Base-by-base conservation (phyloP, 345 rosid genomes). In the Capsella bursapastoris region DNA sequence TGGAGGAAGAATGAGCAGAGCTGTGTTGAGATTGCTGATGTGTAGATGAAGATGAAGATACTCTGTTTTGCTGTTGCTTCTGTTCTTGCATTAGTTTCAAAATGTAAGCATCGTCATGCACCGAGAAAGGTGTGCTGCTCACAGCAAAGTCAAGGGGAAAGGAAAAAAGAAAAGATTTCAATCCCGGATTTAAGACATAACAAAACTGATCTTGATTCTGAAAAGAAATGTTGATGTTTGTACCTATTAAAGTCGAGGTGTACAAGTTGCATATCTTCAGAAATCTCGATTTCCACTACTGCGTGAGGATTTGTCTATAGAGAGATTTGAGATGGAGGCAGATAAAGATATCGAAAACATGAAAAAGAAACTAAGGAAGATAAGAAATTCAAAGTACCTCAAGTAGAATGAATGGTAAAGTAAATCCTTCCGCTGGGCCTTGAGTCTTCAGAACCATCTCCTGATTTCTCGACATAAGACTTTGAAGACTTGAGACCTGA, bases 181-280 rank as follows among this genome's bases (percentile, higher is more conserved):
- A 11, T 18, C 2, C 12, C 22, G 1, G 32, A 34, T 57, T 65
- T 8, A 29, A 70, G 22, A 76, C 35, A 76, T 0, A 15, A 59
- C 71, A 35, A 14, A 14, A 13, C 1, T 13, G 47, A 9, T n/a
- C 11, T 35, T 9, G 15, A 63, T 6, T 38, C 10, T 34, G 37
- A 8, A 8, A 3, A 49, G 45, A 56, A 38, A 16, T 44, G 56
- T n/a, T 35, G 25, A 22, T 22, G 64, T 68, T 44, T 27, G 8
- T 69, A 84, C 86, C 84, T 81, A 56, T 83, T 83, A 78, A 85
- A 83, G 78, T 83, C 88, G 31, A 83, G 77, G 68, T 83, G 86
- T 1, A 86, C 84, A 71, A 83, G 77, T 72, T 82, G 82, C 85
- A 76, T 83, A 68, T 80, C 84, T 70, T 86, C 83, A 27, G 84